Evolutionary conservation across 805 yeast species (phyloP), one percentile per base, ranked within the genome.

Genomic region (Kodamaea neixiangensis): DNA sequence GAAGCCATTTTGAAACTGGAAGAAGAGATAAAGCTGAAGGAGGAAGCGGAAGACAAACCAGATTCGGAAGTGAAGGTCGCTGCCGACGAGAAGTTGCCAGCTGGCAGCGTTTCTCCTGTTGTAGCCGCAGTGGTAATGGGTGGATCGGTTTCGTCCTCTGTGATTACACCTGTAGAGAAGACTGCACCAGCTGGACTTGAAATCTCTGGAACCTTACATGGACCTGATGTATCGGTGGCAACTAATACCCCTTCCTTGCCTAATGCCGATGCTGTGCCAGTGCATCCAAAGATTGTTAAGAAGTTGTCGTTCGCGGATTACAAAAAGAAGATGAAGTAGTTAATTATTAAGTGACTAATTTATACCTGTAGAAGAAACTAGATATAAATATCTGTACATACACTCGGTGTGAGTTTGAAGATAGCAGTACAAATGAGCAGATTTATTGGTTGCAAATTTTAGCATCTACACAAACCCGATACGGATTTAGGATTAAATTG

Each of bases 241-340:
- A 37, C n/a, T 35, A 21, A 19, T 33, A 46, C 34, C 42, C 44
- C 46, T 33, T 39, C 40, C 10, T 11, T 54, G 13, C 52, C 57
- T 10, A 48, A 29, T 20, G 19, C 19, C 41, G 42, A 33, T 5
- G 31, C 43, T 2, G 15, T 31, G 34, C 20, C 31, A 4, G 3
- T 21, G 39, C 53, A 53, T 2, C 53, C 57, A 17, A 56, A 55
- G 38, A 50, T 61, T 19, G 68, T 63, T 40, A 83, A 82, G 71
- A 86, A 86, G 66, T 72, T 86, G 57, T 83, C 89, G 44, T 81
- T 86, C 63, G 91, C 91, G 1, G 93, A 86, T 59, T 86, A 86
- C 64, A 84, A 83, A 65, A 85, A 80, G 73, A 80, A 80, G 60
- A 71, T 69, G 76, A 70, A 69, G 54, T 71, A 25, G 31, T 25